Base-by-base conservation (phyloP, 495 filamentous ascomycete genomes). In the Penicillium cosmopolitanum region DNA sequence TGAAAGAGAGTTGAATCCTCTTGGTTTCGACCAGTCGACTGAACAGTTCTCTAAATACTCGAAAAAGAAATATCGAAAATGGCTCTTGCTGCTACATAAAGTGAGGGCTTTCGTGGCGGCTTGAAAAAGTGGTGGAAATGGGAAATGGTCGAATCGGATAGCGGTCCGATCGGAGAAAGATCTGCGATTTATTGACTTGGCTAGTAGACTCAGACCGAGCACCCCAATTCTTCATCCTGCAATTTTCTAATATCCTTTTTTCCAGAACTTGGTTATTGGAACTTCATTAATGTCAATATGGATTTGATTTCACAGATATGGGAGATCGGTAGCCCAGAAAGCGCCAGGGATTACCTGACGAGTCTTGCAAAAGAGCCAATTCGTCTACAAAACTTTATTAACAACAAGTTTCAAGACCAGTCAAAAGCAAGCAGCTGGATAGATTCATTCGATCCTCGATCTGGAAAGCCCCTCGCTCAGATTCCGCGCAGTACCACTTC, bases 391-490 rank as follows among this genome's bases (percentile, higher is more conserved):
- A 62, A 66, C 43, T 58, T 63, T 19, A 42, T 66, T n/a, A 50
- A 56, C 15, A 57, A 57, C 28, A 18, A 55, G 0, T 60, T 63
- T 50, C n/a, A 25, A 11, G 4, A 46, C 7, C 47, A 60, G 16
- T n/a, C 36, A 15, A 4, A 56, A 4, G 13, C 58, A 6, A 18
- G 51, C 5, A 38, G 44, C 6, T 65, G 54, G 57, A 58, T 65
- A 33, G 58, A 61, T 1, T 57, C 61, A 0, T 53, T 58, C 21
- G 64, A 67, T 23, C 64, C 63, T 46, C 34, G 56, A 15, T 58
- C 61, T 18, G 64, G 61, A 15, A 42, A 57, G 13, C 16, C 50
- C 2, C 21, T 63, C 18, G 61, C 55, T 3, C 53, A 42, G 8
- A 13, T 64, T 21, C 61, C 57, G 43, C 40, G 36, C 9, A 58